Evolutionary conservation across 305 asterid genomes (phyloP), one percentile per base, ranked within the genome.

Genomic region (Rubia balearica): DNA sequence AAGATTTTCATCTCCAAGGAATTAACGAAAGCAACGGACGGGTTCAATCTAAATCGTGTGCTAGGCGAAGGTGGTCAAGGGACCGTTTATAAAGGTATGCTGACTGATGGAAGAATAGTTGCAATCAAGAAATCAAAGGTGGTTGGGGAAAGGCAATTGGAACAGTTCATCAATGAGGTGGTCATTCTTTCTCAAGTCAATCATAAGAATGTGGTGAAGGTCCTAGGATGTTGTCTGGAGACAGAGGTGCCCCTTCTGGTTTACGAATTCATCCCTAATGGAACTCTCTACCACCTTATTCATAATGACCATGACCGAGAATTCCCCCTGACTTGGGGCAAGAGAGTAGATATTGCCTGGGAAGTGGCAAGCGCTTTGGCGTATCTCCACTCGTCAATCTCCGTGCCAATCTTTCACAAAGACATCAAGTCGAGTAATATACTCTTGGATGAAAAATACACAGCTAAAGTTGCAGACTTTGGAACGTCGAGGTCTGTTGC

Each of bases 391-490:
- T 30, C 66, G 10, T 61, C 66, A 61, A 14, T 30, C 48, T 62
- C 67, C 14, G 36, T 38, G 42, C 67, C 67, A 7, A 62, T 62
- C 48, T 62, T 36, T 17, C 67, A 62, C 48, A 62, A 38, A 17
- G 67, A 62, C 16, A 38, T 62, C 10, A 62, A 62, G 48, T 62
- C 67, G 1, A 62, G 67, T 17, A 62, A 62, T 10, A 38, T 62
- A 16, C 67, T 62, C 7, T 38, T 62, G 67, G 67, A 62, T 17
- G 67, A 38, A 17, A 62, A 38, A 2, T 17, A 62, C 43, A 62
- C 27, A 16, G 67, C 67, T 62, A 62, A 36, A 36, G 67, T 62
- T 62, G 42, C 67, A 62, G 67, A 62, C 48, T 62, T 62, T 62
- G 67, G 67, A 62, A 62, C 24, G 17, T 62, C 67, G 0, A 62